Evolutionary conservation across 306 rosid genomes (phyloP), one percentile per base, ranked within the genome.

Genomic region (Vigna angularis): DNA sequence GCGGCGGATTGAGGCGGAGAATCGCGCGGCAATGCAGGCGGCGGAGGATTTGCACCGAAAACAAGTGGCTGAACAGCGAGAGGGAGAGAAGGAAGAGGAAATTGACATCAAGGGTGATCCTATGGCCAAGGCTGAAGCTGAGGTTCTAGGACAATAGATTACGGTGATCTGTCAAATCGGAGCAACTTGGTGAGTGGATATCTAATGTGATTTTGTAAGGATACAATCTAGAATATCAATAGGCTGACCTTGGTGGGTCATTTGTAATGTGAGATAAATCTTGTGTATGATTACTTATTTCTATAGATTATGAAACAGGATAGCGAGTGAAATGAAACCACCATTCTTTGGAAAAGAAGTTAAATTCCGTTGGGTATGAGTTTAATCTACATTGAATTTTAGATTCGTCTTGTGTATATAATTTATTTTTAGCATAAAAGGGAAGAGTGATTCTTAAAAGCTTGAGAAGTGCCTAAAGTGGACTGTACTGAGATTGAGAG

Each of bases 41-140:
- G 99, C 98, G 2, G 98, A 92, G 80, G 99, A 95, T 16, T 67
- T 93, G 88, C 98, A 83, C 45, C 70, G 98, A 83, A 91, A 91
- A 72, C 91, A 95, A 66, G 63, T 78, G 78, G 87, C 93, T 0
- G 82, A 93, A 62, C 97, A 91, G 72, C 81, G 88, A 34, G 97
- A 95, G 80, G 98, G 99, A 3, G 98, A 95, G 69, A 91, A 88
- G 52, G 98, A 91, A 11, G 97, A 92, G 16, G 98, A 87, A 75
- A 76, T 61, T 53, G 94, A 78, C 58, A 83, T 75, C 50, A 86
- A 86, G 81, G 40, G 6, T 26, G 65, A 58, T 58, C 38, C 65
- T 76, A 94, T 94, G 94, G 93, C 93, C 24, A 86, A 80, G 86
- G 98, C 94, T 66, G 98, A 90, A 79, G 91, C 90, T 4, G 94